phyloP scores from a whole-genome alignment of 345 rosid genomes.

The Rhizophora mangle region DNA sequence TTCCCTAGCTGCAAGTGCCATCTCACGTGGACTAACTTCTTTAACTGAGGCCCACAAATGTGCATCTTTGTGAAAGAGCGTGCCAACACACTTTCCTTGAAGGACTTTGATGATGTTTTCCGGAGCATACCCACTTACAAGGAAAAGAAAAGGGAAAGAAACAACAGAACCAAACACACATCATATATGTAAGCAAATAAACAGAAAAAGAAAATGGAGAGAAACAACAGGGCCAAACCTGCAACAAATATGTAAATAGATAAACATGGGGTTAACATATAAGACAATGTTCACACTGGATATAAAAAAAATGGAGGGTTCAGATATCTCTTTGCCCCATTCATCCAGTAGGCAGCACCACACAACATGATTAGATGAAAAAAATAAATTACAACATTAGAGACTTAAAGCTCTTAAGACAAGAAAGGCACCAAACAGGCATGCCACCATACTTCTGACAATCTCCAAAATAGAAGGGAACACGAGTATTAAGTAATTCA shows the following conservation, averaged over 20 bases:
- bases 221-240: neutral
- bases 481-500: neutral
- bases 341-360: too few relatives aligned
- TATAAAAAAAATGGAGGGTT: too few relatives aligned
- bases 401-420: too few relatives aligned
- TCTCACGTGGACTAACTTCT: constrained; percentile 61
- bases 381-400: neutral
- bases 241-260: too few relatives aligned
- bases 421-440: too few relatives aligned
- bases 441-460: too few relatives aligned
- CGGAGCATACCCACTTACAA: constrained; percentile 60
- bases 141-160: neutral
- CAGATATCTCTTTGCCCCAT: too few relatives aligned
- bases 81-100: constrained; percentile 74
- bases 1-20: constrained; percentile 90
- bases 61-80: constrained; percentile 84
- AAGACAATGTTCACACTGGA: too few relatives aligned
- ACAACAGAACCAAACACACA: neutral
- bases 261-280: too few relatives aligned
- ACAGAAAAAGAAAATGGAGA: neutral
- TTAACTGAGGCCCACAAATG: constrained; percentile 55
- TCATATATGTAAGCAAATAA: neutral
- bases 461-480: too few relatives aligned
- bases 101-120: constrained; percentile 68
- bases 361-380: neutral